Evolutionary conservation across 2,329 filamentous ascomycete species (phyloP).

Genomic region (Cytospora mali): DNA sequence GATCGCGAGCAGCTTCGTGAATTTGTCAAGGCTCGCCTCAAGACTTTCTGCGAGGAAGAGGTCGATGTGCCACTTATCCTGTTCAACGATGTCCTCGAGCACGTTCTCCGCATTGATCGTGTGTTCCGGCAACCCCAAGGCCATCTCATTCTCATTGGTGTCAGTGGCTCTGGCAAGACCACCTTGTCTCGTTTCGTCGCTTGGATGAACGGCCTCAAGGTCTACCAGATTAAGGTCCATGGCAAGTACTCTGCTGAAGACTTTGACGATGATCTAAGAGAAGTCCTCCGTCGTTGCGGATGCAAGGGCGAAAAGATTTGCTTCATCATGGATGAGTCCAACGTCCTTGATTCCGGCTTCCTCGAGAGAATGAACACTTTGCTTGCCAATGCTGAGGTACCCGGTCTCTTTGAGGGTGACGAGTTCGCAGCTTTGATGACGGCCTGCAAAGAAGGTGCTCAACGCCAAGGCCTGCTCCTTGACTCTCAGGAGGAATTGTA

Average conservation of each 20-base stretch:
- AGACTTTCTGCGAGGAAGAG: constrained; percentile 99
- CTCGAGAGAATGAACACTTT: constrained; percentile 99
- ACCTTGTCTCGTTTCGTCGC: constrained; percentile 97
- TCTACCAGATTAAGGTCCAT: constrained; percentile 99
- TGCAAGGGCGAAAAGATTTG: constrained; percentile 99
- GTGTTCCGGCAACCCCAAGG: constrained; percentile 98
- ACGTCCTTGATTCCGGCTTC: constrained; percentile 98
- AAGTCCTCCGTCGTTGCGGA: constrained; percentile 88
- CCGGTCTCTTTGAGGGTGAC: constrained; percentile 98
- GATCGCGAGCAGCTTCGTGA: constrained; percentile 93
- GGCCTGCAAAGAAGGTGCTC: constrained; percentile 96
- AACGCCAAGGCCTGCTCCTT: constrained; percentile 89
- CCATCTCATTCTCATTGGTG: constrained; percentile 96
- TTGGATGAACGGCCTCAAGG: constrained; percentile 99
- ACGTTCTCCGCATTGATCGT: constrained; percentile 96
- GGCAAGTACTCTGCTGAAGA: constrained; percentile 98
- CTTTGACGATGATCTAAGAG: constrained; percentile 95
- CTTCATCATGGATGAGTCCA: constrained; percentile 99
- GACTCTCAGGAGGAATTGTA: constrained; percentile 99
- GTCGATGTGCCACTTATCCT: constrained; percentile 97
- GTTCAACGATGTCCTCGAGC: constrained; percentile 99
- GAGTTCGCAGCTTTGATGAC: constrained; percentile 99
- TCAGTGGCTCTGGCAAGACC: constrained; percentile 98
- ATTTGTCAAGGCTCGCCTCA: constrained; percentile 94
- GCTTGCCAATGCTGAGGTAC: constrained; percentile 98